A percentile compares a stretch with the other conserved stretches of the same genome.
phyloP scores from a whole-genome alignment of 306 rosid species.

The Cucurbita argyrosperma region DNA sequence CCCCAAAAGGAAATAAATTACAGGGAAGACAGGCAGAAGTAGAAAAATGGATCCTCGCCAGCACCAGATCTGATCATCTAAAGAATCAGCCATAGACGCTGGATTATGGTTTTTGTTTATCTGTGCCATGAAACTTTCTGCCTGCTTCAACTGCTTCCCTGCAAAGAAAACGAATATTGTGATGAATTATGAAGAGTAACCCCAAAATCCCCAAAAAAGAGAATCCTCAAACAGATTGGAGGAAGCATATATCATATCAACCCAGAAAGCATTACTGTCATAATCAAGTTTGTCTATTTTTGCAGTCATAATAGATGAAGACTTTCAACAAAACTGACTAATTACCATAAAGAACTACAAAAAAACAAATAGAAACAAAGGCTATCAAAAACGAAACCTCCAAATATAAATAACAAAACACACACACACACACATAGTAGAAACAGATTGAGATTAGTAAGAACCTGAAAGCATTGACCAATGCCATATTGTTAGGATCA shows the following conservation, averaged over 20 bases:
- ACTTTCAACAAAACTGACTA: neutral
- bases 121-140: slow-evolving; percentile 54
- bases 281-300: neutral
- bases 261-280: no score
- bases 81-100: neutral
- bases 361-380: neutral
- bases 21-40: neutral
- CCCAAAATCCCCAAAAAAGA: no score
- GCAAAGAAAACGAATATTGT: slow-evolving; percentile 10
- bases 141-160: slow-evolving; percentile 97
- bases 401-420: neutral
- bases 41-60: neutral
- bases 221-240: neutral
- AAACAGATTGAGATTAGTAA: neutral
- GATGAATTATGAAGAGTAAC: neutral
- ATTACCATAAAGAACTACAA: neutral
- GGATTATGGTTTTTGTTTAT: slow-evolving; percentile 26
- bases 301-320: neutral
- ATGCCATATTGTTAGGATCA: slow-evolving; percentile 72
- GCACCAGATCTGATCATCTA: neutral
- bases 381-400: neutral
- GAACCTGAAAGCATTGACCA: slow-evolving; percentile 81
- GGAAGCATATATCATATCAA: neutral
- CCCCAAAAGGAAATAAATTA: neutral
- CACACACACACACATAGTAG: neutral